phyloP scores from a whole-genome alignment of 306 rosid species.

The Prunus armeniaca region DNA sequence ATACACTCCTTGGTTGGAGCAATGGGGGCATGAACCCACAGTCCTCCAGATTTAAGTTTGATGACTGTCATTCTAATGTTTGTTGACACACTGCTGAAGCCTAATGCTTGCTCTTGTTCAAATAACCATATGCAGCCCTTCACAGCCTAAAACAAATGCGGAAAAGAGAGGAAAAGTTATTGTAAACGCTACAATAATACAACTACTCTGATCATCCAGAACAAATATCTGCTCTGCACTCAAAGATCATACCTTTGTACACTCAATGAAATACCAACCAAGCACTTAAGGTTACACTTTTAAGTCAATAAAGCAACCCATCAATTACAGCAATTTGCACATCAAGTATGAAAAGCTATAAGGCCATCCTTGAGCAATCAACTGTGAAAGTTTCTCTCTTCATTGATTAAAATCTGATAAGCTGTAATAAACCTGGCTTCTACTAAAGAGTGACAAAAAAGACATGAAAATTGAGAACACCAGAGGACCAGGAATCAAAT shows the following conservation, averaged over 20 bases:
- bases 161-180: slow-evolving; percentile 14
- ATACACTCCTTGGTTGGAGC: slow-evolving; percentile 99
- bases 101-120: slow-evolving; percentile 97
- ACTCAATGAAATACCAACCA: background rate
- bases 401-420: background rate
- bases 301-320: background rate
- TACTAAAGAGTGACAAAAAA: background rate
- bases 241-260: background rate
- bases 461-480: background rate
- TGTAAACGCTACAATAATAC: slow-evolving; percentile 6
- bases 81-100: slow-evolving; percentile 98
- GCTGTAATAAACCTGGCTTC: background rate
- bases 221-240: background rate
- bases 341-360: background rate
- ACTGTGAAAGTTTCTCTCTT: background rate
- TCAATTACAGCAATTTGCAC: background rate
- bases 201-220: background rate
- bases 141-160: slow-evolving; percentile 56
- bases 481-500: background rate
- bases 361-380: background rate
- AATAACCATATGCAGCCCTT: slow-evolving; percentile 87
- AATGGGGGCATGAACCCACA: slow-evolving; percentile 96
- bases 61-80: slow-evolving; percentile 94
- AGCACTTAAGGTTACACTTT: no score
- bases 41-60: slow-evolving; percentile 93